Base-by-base conservation (phyloP, 2,329 filamentous ascomycete species). In the Sclerotinia trifoliorum region DNA sequence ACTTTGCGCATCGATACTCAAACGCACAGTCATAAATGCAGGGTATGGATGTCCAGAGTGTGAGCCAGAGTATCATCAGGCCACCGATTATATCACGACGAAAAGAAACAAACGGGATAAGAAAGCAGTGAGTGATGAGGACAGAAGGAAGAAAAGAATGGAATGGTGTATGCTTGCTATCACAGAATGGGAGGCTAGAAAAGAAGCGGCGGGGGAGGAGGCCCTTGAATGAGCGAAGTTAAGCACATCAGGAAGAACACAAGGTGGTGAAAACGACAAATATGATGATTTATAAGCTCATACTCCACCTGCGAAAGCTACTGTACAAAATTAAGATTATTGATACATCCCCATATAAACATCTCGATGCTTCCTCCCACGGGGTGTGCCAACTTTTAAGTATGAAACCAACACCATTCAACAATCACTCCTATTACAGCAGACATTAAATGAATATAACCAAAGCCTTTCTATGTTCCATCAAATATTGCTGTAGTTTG, bases 21-120 rank as follows among this genome's bases (percentile, higher is more conserved):
- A 29, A n/a, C 64, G 44, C 17, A 61, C 54, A 29, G n/a, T 32
- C 3, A 58, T 66, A 26, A 66, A 66, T 66, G 32, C 42, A 29
- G 64, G 42, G 19, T 66, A 66, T 29, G 54, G 54, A 21, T 66
- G 64, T n/a, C 64, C 64, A 49, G 54, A 61, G n/a, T 66, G 64
- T 48, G 64, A 66, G 24, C 64, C 54, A 5, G 44, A 66, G n/a
- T 60, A 60, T 48, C 64, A 66, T 48, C 42, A 6, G 42, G 39
- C 44, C n/a, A 58, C n/a, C 11, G 54, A 60, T 49, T 39, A 42
- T 61, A n/a, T 44, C 15, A 17, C 29, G 39, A 39, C n/a, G 17
- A 17, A 21, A 26, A 26, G 13, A 51, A n/a, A 10, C 11, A 5
- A 8, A 11, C 39, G 19, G 64, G 17, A 51, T 26, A 21, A 35